Evolutionary conservation across 2,329 filamentous ascomycete genomes (phyloP).

Genomic region (Saccharata proteae): DNA sequence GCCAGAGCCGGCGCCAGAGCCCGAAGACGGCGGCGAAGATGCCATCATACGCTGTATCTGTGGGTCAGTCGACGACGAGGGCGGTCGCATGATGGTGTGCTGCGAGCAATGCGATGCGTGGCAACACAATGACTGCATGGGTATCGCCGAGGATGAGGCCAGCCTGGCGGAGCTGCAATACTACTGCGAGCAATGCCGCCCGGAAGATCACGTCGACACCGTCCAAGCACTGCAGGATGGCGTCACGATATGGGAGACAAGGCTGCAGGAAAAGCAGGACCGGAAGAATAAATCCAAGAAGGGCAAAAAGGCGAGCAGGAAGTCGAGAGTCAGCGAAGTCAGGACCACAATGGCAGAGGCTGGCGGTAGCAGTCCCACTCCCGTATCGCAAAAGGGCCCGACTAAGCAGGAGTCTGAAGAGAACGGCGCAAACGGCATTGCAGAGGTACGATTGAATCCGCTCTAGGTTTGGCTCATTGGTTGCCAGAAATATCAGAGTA

Average conservation of each 20-base stretch:
- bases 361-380: slow-evolving; percentile 12
- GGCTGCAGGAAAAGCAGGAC: slow-evolving; percentile 48
- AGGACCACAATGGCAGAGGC: slow-evolving; percentile 34
- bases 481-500: too few species aligned
- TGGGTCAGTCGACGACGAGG: slow-evolving; percentile 74
- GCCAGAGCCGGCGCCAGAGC: slow-evolving; percentile 37
- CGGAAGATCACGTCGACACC: slow-evolving; percentile 70
- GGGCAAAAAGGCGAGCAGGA: slow-evolving; percentile 47
- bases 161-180: slow-evolving; percentile 44
- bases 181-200: slow-evolving; percentile 82
- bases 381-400: slow-evolving; percentile 2
- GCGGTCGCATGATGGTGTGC: slow-evolving; percentile 85
- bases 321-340: slow-evolving; percentile 53
- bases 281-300: slow-evolving; percentile 46
- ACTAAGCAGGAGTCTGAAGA: slow-evolving; percentile 13
- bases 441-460: slow-evolving; percentile 3
- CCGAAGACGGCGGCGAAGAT: slow-evolving; percentile 45
- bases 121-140: slow-evolving; percentile 97
- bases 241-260: slow-evolving; percentile 71
- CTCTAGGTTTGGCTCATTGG: too few species aligned
- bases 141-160: slow-evolving; percentile 55
- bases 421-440: slow-evolving; percentile 7
- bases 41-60: slow-evolving; percentile 90
- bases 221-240: slow-evolving; percentile 66
- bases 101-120: slow-evolving; percentile 88